Evolutionary conservation across 208 protist genomes (phyloP), one percentile per base, ranked within the genome.

Genomic region (Leishmania aethiopica): DNA sequence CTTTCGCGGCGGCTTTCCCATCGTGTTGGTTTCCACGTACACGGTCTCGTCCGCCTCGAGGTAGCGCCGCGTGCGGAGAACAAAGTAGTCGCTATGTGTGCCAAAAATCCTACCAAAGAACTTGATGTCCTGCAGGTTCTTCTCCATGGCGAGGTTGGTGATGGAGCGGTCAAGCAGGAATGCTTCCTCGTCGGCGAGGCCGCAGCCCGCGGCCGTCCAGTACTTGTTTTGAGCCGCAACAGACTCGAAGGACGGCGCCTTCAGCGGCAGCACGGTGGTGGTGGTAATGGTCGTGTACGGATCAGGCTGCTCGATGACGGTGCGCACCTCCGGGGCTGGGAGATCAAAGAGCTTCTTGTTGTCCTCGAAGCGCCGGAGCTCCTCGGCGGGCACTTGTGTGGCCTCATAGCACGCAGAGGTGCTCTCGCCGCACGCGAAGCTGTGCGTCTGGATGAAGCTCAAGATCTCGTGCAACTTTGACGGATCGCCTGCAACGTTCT

Each of bases 71-170:
- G 87, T 94, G n/a, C 91, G 93, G 53, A 97, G 80, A 51, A 98
- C 79, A 72, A 93, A 94, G 86, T 99, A 99, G 85, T 98, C 91
- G 15, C 84, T 80, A 32, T 85, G 45, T 32, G 88, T 93, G 22
- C 97, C 97, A 83, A 98, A 96, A 47, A 99, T 95, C 59, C 98
- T 98, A 59, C 96, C 97, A 51, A 96, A 93, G 80, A 99, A 99
- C 62, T 92, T 91, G 66, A 98, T 90, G 32, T 98, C 93, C 32
- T 93, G 70, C 69, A 99, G 77, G 45, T 94, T 88, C 79, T 96
- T 97, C 72, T 94, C 89, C 91, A 95, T 94, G 40, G 94, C 92
- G 28, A 98, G 87, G n/a, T 91, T 92, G 17, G 95, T 96, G 82
- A 98, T 95, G 78, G 93, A 95, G 75, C 94, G 92, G 60, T 98